Evolutionary conservation across 2,329 filamentous ascomycete species (phyloP).

Genomic region (Paecilomyces niveus): DNA sequence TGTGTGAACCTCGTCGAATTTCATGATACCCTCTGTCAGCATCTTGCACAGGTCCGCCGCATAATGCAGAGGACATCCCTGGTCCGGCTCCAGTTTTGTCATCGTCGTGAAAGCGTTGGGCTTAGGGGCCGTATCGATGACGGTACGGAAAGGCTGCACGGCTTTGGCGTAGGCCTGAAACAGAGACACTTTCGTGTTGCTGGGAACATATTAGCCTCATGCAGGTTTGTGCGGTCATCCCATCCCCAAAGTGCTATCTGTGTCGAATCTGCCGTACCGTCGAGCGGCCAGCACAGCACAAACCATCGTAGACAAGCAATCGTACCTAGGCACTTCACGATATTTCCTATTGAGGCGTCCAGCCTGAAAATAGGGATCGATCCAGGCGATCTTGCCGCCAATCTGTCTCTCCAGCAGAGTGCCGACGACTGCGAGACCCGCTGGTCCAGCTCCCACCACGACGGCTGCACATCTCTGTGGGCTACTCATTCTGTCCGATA

Average conservation of each 20-base stretch:
- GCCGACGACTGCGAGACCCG: conserved; percentile 55
- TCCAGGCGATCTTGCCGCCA: conserved; percentile 48
- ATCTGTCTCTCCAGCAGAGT: conserved; percentile 52
- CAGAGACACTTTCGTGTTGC: conserved; percentile 55
- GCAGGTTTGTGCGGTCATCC: background rate
- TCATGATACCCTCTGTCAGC: conserved; percentile 35
- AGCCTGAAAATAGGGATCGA: conserved; percentile 50
- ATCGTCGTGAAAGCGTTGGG: conserved; percentile 52
- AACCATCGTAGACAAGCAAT: background rate
- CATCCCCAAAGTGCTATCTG: background rate
- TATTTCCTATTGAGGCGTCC: conserved; percentile 50
- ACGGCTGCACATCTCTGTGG: conserved; percentile 44
- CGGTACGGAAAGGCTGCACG: conserved; percentile 45
- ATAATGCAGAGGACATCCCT: conserved; percentile 51
- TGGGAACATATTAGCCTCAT: conserved; percentile 13
- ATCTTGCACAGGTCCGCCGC: conserved; percentile 50
- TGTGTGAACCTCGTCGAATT: conserved; percentile 28
- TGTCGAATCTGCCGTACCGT: background rate
- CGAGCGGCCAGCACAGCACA: background rate
- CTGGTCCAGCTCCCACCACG: conserved; percentile 53
- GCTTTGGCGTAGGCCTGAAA: conserved; percentile 53
- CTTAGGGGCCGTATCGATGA: conserved; percentile 41
- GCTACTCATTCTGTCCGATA: conserved; percentile 13
- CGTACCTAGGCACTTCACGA: conserved; percentile 52
- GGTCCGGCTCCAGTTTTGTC: conserved; percentile 47